These are phyloP conservation scores for Tricholoma terreum DNA, from an alignment of 768 basidiomycete species.

Conservation along the genomic window DNA sequence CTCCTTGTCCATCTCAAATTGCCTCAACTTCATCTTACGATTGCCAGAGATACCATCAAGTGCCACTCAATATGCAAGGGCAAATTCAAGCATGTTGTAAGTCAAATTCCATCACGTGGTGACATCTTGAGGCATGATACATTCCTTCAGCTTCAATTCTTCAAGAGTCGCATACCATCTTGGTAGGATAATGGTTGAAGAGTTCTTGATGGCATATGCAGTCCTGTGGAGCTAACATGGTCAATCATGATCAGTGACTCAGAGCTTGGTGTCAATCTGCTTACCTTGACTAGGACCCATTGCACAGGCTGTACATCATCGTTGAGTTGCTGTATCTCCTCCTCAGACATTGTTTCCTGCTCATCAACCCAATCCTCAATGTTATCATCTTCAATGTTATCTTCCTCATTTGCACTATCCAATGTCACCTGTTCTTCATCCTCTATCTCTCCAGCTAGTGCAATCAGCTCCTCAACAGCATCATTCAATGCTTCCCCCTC, in stretches of 20 bases:
- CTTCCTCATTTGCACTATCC: slow-evolving; percentile 5
- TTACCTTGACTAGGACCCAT: slow-evolving; percentile 32
- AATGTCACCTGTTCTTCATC: slow-evolving; percentile 10
- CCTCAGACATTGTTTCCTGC: slow-evolving; percentile 2
- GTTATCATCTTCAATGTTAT: slow-evolving; percentile 14
- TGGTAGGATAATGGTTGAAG: slow-evolving; percentile 7
- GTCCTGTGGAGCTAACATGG: not conserved
- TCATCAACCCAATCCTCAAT: slow-evolving; percentile 25
- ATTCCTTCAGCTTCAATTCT: not conserved
- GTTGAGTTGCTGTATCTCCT: slow-evolving; percentile 14
- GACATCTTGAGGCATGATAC: slow-evolving; percentile 28
- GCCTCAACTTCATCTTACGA: slow-evolving; percentile 6
- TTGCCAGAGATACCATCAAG: slow-evolving; percentile 21
- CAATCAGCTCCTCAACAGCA: not conserved
- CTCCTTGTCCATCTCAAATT: slow-evolving; percentile 12
- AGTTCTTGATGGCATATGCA: slow-evolving; percentile 4
- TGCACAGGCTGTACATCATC: slow-evolving; percentile 19
- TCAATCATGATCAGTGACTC: too few relatives aligned
- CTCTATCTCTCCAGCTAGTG: slow-evolving; percentile 9
- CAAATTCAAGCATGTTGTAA: slow-evolving; percentile 29
- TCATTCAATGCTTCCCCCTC: slow-evolving; percentile 8
- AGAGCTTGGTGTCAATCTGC: not conserved
- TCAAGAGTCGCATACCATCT: slow-evolving; percentile 3
- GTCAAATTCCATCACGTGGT: slow-evolving; percentile 29
- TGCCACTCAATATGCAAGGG: slow-evolving; percentile 20